Base-by-base conservation (phyloP, 2,329 filamentous ascomycete species). In the Paecilomyces variotii region DNA sequence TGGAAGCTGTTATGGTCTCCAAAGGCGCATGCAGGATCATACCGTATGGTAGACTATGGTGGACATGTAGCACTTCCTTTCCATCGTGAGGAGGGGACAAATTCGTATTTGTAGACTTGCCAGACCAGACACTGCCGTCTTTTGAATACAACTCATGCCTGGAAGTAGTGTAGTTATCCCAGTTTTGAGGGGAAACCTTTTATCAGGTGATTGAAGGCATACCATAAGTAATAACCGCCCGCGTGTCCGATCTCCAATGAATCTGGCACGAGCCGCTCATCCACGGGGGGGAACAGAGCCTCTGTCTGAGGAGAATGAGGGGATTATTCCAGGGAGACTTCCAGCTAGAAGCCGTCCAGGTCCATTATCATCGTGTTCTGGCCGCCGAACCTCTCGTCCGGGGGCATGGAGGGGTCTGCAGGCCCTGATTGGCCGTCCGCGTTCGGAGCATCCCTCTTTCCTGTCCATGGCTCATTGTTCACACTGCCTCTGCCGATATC, bases 331-430 rank as follows among this genome's bases (percentile, higher is more conserved):
- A 9, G 25, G 25, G 50, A 52, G 24, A 14, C 50, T 52, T 52
- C 27, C 50, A 14, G 39, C 50, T 12, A 24, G 10, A 5, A n/a
- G 19, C 25, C 50, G 19, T 19, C 19, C 19, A 19, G 19, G 19
- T 19, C 9, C 7, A 19, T 7, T 19, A 24, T 45, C 6, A 19
- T 24, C 39, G 39, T 4, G 39, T 24, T 45, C 39, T 45, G 39
- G 39, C 39, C 57, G 60, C 59, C 61, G 45, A 59, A 57, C 72
- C 70, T 73, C 66, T 73, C 69, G 56, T 69, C 65, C 51, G 64
- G 61, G 66, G 60, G 64, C 71, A 72, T 74, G 72, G 72, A 73
- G 72, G 72, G 70, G 69, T 65, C 61, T 62, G 60, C 61, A 56
- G 28, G 30, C 59, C 63, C 57, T 69, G 67, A 76, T 76, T 76